Conservation (phyloP, 140 eudicot species). For the Flaveria floridana region DNA sequence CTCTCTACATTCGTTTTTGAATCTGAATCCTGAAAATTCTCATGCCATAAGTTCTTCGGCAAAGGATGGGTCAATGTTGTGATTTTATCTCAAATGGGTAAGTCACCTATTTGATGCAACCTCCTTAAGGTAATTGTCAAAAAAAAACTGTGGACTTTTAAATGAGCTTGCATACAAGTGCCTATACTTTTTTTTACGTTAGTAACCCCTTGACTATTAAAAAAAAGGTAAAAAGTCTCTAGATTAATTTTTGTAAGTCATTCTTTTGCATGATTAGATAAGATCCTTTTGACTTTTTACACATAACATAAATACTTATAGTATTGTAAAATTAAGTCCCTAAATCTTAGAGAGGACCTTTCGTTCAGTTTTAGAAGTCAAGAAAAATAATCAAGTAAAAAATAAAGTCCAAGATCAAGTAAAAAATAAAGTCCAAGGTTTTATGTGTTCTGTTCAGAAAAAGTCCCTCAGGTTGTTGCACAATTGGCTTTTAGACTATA, state of each 20-base stretch:
- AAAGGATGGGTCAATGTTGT: conserved; percentile 3
- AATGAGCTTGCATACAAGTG: neutral
- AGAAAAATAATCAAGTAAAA: neutral
- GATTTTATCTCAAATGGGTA: neutral
- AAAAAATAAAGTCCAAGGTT: neutral
- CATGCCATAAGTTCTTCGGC: conserved; percentile 17
- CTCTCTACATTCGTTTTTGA: conserved; percentile 68
- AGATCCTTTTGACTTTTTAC: neutral
- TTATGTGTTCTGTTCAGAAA: neutral
- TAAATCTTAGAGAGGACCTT: neutral
- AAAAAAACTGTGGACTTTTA: neutral
- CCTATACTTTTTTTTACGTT: neutral
- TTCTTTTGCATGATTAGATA: neutral
- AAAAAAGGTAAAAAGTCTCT: neutral
- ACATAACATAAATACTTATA: neutral
- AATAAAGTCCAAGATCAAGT: neutral
- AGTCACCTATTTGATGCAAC: conserved; percentile 13
- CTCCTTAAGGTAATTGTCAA: neutral
- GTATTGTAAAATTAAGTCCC: neutral
- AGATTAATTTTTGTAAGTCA: neutral
- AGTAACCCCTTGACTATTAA: neutral
- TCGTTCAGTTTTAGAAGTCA: neutral
- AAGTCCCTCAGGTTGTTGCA: neutral
- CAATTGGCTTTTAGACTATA: neutral
- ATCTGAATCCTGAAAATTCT: conserved; percentile 64